Conservation (phyloP, 1,284 basidiomycete species). For the Mycocalia duriaeana region DNA sequence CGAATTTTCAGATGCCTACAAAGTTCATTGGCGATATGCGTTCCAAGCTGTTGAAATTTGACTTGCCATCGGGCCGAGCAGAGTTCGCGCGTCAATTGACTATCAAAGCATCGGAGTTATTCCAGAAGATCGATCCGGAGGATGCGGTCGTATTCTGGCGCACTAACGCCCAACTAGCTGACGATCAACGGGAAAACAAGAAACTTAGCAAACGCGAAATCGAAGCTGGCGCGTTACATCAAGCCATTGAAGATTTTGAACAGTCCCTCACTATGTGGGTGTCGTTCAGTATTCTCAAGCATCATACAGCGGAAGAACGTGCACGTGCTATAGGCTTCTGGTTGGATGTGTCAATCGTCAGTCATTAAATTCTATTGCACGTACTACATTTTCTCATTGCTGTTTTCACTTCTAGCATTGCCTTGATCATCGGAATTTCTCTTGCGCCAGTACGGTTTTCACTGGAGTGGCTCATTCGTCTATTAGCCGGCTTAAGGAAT, state of each 20-base stretch:
- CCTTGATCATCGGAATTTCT: slow-evolving; percentile 38
- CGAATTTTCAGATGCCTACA: neutral
- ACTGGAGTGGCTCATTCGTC: slow-evolving; percentile 27
- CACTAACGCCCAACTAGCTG: slow-evolving; percentile 12
- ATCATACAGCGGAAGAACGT: slow-evolving; percentile 17
- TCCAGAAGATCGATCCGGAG: slow-evolving; percentile 34
- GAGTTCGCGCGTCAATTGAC: slow-evolving; percentile 42
- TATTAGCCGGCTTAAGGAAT: slow-evolving; percentile 27
- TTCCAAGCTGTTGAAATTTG: slow-evolving; percentile 17
- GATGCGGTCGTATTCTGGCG: slow-evolving; percentile 36
- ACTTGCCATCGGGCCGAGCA: slow-evolving; percentile 29
- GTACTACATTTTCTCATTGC: neutral
- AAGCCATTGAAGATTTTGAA: slow-evolving; percentile 26
- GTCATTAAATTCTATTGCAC: slow-evolving; percentile 8
- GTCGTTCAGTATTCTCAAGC: slow-evolving; percentile 30
- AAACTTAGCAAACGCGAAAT: neutral
- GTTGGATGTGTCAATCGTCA: slow-evolving; percentile 36
- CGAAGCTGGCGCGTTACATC: neutral
- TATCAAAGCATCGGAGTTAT: slow-evolving; percentile 28
- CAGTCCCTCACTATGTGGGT: slow-evolving; percentile 34
- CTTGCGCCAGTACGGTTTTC: slow-evolving; percentile 33
- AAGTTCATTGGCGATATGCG: neutral
- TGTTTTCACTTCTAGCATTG: slow-evolving; percentile 30
- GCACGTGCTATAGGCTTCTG: slow-evolving; percentile 34
- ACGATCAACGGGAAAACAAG: neutral